Conservation (phyloP, 2,329 filamentous ascomycete species). For the Truncatella angustata region DNA sequence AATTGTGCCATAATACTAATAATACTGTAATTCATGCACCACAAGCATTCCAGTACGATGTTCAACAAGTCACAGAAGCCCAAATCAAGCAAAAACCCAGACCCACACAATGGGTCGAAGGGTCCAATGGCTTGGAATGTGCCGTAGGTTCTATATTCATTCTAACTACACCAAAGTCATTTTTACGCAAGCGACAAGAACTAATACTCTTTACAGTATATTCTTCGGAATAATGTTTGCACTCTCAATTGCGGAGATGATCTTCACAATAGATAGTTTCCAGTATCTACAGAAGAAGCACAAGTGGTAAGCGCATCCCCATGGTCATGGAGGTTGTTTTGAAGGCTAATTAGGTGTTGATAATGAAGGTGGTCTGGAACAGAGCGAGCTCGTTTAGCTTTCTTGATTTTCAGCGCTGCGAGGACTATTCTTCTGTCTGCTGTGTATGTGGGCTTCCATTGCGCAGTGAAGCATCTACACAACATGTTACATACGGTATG, state of each 20-base stretch:
- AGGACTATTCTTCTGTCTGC: slow-evolving; percentile 1
- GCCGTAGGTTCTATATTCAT: background rate
- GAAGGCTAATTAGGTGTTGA: too few relatives aligned
- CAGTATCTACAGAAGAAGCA: background rate
- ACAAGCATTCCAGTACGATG: too few relatives aligned
- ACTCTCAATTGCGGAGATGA: background rate
- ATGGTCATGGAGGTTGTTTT: too few relatives aligned
- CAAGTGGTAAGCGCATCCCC: too few relatives aligned
- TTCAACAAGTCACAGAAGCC: background rate
- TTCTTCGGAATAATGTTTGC: slow-evolving; percentile 1
- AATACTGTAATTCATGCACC: too few relatives aligned
- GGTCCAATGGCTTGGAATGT: background rate
- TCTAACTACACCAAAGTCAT: background rate
- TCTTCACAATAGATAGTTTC: slow-evolving; percentile 1
- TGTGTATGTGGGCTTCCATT: background rate
- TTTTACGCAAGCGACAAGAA: background rate
- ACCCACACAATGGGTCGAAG: background rate
- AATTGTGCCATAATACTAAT: too few relatives aligned
- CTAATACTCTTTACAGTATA: too few relatives aligned
- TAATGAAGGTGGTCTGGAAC: slow-evolving; percentile 1
- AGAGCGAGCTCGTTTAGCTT: background rate
- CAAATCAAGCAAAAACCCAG: background rate
- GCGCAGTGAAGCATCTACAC: background rate
- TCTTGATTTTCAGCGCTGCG: slow-evolving; percentile 1
- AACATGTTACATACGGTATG: slow-evolving; percentile 1